These are phyloP conservation scores for Kernera saxatilis DNA, from an alignment of 345 rosid species.

Conservation along the genomic window DNA sequence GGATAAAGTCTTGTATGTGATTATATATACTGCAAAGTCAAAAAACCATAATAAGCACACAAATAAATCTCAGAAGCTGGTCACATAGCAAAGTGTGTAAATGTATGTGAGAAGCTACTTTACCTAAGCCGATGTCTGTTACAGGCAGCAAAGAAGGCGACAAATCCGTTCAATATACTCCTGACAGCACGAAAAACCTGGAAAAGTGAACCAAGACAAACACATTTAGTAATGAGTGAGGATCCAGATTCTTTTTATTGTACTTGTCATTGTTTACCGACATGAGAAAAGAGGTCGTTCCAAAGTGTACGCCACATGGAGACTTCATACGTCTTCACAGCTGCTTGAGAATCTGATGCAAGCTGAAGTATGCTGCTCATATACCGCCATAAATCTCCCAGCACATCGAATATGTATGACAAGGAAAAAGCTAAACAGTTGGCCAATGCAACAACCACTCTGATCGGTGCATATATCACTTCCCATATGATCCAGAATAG, in stretches of 20 bases:
- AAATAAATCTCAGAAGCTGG: not conserved
- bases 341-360: constrained; percentile 58
- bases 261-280: constrained; percentile 19
- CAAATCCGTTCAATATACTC: constrained; percentile 84
- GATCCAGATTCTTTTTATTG: not conserved
- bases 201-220: constrained; percentile 16
- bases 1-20: constrained; percentile 39
- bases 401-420: constrained; percentile 36
- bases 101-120: not conserved
- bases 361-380: constrained; percentile 46
- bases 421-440: constrained; percentile 41
- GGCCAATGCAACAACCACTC: constrained; percentile 49
- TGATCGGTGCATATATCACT: constrained; percentile 58
- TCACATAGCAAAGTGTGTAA: not conserved
- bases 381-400: constrained; percentile 54
- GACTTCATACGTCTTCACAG: constrained; percentile 59
- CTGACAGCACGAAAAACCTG: constrained; percentile 92
- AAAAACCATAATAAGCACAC: not conserved
- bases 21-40: constrained; percentile 43
- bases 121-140: constrained; percentile 99
- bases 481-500: constrained; percentile 64
- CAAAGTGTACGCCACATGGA: constrained; percentile 89
- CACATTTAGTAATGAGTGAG: not conserved
- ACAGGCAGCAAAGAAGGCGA: constrained; percentile 85
- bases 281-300: constrained; percentile 98